phyloP scores from a whole-genome alignment of 176 grass and related monocot genomes.

The Oryza nivara region DNA sequence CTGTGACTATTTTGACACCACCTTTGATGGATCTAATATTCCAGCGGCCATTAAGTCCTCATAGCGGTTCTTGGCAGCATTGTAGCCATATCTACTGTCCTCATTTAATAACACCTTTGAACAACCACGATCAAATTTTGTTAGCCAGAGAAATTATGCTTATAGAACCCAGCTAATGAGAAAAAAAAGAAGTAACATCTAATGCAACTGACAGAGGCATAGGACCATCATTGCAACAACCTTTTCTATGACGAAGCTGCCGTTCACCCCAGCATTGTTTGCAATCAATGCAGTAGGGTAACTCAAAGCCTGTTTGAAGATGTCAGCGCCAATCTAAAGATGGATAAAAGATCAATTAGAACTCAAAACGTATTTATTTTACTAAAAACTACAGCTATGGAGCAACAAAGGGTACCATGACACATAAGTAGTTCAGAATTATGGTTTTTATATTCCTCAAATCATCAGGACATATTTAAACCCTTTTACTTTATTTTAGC shows the following conservation, averaged over 20 bases:
- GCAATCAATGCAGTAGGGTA: conserved; percentile 86
- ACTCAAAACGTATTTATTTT: neutral
- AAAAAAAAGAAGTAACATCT: neutral
- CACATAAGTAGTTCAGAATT: neutral
- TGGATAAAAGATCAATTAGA: neutral
- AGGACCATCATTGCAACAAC: conserved; percentile 18
- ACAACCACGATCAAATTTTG: conserved; percentile 26
- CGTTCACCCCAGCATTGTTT: conserved; percentile 79
- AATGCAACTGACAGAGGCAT: conserved; percentile 9
- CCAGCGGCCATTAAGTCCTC: conserved; percentile 81
- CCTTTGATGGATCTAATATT: conserved; percentile 93
- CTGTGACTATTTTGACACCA: conserved; percentile 36
- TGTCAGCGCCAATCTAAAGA: conserved; percentile 95
- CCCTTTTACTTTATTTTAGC: neutral
- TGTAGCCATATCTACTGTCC: conserved; percentile 82
- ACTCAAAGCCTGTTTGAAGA: conserved; percentile 86
- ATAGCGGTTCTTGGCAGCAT: conserved; percentile 77
- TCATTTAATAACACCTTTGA: conserved; percentile 65
- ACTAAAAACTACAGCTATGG: neutral
- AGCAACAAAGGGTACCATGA: neutral
- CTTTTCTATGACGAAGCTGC: conserved; percentile 72
- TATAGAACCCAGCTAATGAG: neutral
- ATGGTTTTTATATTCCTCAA: neutral
- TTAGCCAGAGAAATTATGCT: neutral
- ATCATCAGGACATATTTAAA: neutral